Evolutionary conservation across 2,329 filamentous ascomycete genomes (phyloP).

Genomic region (Thermomyces lanuginosus): DNA sequence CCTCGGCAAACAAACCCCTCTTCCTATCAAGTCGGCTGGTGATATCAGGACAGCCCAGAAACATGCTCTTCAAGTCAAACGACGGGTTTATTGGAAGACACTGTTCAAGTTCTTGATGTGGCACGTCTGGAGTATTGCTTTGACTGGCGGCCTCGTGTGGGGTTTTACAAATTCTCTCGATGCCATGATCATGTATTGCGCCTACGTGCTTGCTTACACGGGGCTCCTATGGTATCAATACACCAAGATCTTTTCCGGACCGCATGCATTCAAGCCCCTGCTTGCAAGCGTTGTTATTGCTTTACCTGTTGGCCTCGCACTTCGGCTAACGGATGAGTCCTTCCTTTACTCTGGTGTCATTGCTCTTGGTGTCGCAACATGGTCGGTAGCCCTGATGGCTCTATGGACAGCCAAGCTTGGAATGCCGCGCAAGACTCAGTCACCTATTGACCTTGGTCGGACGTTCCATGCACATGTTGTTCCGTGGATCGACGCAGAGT

Average conservation of each 20-base stretch:
- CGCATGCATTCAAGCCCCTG: slow-evolving; percentile 33
- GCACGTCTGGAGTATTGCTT: slow-evolving; percentile 36
- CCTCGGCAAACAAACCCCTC: slow-evolving; percentile 26
- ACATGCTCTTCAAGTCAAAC: slow-evolving; percentile 30
- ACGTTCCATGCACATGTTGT: slow-evolving; percentile 31
- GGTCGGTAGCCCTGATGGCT: slow-evolving; percentile 36
- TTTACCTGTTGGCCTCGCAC: slow-evolving; percentile 30
- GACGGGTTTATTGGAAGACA: slow-evolving; percentile 36
- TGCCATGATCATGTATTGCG: slow-evolving; percentile 34
- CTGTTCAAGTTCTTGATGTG: slow-evolving; percentile 35
- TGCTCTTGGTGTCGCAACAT: slow-evolving; percentile 34
- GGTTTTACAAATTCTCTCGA: slow-evolving; percentile 29
- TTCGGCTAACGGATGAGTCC: slow-evolving; percentile 23
- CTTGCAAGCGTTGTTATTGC: slow-evolving; percentile 31
- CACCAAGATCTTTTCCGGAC: slow-evolving; percentile 37
- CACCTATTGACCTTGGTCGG: slow-evolving; percentile 17
- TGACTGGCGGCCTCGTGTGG: slow-evolving; percentile 38
- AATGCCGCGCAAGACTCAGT: slow-evolving; percentile 27
- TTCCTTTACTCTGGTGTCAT: slow-evolving; percentile 34
- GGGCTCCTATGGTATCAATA: slow-evolving; percentile 40
- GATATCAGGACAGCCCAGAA: slow-evolving; percentile 31
- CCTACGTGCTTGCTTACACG: slow-evolving; percentile 35
- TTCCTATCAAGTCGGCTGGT: slow-evolving; percentile 25
- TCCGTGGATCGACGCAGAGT: slow-evolving; percentile 28
- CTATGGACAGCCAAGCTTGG: slow-evolving; percentile 34